Percentiles rank a stretch among this genome's conserved stretches.
Evolutionary conservation across 495 filamentous ascomycete genomes (phyloP).

Genomic region (Cetradonia linearis): DNA sequence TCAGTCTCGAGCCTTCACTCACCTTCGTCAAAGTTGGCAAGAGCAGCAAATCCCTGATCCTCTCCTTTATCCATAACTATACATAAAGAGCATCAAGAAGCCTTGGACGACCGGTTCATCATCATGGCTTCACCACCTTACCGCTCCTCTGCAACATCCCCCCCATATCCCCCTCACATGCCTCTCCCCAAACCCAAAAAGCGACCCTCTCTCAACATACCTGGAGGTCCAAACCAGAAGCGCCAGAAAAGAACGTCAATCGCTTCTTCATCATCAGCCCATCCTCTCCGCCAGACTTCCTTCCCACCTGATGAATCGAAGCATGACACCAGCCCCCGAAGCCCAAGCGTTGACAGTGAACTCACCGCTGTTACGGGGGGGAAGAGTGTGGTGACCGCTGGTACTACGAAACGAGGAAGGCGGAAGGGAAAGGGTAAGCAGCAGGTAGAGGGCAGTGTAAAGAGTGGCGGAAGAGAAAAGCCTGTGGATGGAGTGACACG

Average conservation of each 20-base stretch:
- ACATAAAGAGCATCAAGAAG: background rate
- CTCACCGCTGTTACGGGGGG: slow-evolving; percentile 54
- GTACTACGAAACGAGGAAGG: slow-evolving; percentile 40
- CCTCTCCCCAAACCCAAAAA: slow-evolving; percentile 48
- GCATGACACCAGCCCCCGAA: slow-evolving; percentile 42
- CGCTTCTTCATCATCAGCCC: slow-evolving; percentile 39
- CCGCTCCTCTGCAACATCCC: slow-evolving; percentile 40
- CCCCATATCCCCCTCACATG: slow-evolving; percentile 39
- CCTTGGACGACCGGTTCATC: background rate
- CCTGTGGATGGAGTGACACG: slow-evolving; percentile 43
- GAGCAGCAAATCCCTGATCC: too few species aligned
- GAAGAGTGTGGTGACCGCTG: slow-evolving; percentile 44
- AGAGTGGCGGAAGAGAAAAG: slow-evolving; percentile 33
- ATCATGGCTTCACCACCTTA: slow-evolving; percentile 55
- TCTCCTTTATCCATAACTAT: too few species aligned
- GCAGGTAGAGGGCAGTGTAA: slow-evolving; percentile 40
- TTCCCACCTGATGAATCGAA: slow-evolving; percentile 56
- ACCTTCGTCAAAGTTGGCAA: too few species aligned
- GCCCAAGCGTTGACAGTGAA: slow-evolving; percentile 56
- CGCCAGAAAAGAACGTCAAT: slow-evolving; percentile 53
- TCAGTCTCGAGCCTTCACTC: too few species aligned
- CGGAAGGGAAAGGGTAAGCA: slow-evolving; percentile 57
- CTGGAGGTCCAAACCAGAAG: slow-evolving; percentile 39
- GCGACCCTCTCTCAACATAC: slow-evolving; percentile 42
- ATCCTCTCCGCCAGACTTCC: slow-evolving; percentile 81